phyloP scores from a whole-genome alignment of 305 asterid genomes.

The Petunia hybrid region DNA sequence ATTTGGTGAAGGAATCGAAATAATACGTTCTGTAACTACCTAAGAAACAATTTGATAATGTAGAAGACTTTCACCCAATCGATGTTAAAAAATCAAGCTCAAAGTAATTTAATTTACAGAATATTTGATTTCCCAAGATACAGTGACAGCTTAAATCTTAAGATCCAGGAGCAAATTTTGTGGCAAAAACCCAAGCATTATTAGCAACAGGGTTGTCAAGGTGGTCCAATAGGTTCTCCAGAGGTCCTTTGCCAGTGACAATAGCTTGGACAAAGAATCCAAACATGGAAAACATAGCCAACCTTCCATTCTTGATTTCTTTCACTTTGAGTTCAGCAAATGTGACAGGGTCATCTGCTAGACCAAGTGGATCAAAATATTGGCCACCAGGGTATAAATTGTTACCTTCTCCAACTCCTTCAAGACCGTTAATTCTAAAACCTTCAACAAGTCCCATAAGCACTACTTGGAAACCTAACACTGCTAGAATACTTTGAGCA shows the following conservation, averaged over 20 bases:
- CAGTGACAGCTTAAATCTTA: not conserved
- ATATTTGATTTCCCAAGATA: constrained; percentile 16
- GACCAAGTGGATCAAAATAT: constrained; percentile 40
- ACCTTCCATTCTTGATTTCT: constrained; percentile 28
- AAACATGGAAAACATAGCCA: constrained; percentile 25
- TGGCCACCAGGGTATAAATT: constrained; percentile 41
- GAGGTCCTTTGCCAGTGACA: constrained; percentile 21
- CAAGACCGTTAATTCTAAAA: constrained; percentile 29
- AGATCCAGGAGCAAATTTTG: constrained; percentile 30
- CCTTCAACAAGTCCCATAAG: constrained; percentile 62
- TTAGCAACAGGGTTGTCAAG: constrained; percentile 32
- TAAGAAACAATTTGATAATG: too few species aligned
- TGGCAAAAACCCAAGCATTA: constrained; percentile 31
- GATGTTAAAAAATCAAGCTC: too few species aligned
- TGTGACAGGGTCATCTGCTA: constrained; percentile 39
- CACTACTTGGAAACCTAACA: constrained; percentile 54
- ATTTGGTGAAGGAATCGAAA: too few species aligned
- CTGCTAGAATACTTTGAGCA: constrained; percentile 60
- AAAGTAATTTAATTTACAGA: not conserved
- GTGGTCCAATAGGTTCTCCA: constrained; percentile 17
- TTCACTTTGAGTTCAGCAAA: constrained; percentile 30
- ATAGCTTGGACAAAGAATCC: constrained; percentile 29
- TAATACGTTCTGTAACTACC: too few species aligned
- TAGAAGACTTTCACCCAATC: too few species aligned
- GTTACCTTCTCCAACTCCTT: constrained; percentile 40